These are phyloP conservation scores for Erythrobasidium hasegawianum DNA, from an alignment of 1,284 basidiomycete genomes.

Conservation along the genomic window DNA sequence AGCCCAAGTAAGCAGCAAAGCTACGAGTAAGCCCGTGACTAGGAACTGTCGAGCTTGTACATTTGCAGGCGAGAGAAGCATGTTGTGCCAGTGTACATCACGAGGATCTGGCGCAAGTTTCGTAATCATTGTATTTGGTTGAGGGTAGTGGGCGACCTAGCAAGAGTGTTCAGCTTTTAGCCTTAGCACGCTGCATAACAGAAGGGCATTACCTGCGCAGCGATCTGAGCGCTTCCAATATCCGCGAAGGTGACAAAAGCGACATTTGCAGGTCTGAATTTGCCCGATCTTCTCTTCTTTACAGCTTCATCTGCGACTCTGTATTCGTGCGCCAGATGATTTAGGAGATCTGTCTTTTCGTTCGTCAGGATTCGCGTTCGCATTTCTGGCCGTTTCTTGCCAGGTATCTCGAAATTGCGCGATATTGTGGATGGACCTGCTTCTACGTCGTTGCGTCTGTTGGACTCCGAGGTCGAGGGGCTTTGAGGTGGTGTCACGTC, in stretches of 20 bases:
- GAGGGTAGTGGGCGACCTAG: constrained; percentile 40
- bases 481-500: constrained; percentile 4
- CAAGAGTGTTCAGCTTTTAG: background rate
- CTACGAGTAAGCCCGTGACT: constrained; percentile 63
- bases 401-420: constrained; percentile 63
- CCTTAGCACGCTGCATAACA: constrained; percentile 61
- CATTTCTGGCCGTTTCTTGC: constrained; percentile 65
- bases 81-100: constrained; percentile 91
- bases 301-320: constrained; percentile 70
- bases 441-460: constrained; percentile 39
- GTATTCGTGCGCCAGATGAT: constrained; percentile 74
- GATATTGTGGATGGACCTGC: constrained; percentile 31
- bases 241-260: constrained; percentile 98
- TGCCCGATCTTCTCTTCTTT: constrained; percentile 61
- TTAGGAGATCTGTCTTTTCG: constrained; percentile 74
- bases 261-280: constrained; percentile 71
- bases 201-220: constrained; percentile 68
- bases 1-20: constrained; percentile 78
- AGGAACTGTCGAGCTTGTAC: constrained; percentile 64
- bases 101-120: constrained; percentile 74
- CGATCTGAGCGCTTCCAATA: constrained; percentile 64
- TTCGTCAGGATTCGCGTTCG: constrained; percentile 60
- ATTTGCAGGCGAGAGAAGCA: constrained; percentile 61
- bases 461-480: constrained; percentile 36
- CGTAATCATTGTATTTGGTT: constrained; percentile 41